Base-by-base conservation (phyloP, 106 monocot species). In the Dendrobium catenatum region DNA sequence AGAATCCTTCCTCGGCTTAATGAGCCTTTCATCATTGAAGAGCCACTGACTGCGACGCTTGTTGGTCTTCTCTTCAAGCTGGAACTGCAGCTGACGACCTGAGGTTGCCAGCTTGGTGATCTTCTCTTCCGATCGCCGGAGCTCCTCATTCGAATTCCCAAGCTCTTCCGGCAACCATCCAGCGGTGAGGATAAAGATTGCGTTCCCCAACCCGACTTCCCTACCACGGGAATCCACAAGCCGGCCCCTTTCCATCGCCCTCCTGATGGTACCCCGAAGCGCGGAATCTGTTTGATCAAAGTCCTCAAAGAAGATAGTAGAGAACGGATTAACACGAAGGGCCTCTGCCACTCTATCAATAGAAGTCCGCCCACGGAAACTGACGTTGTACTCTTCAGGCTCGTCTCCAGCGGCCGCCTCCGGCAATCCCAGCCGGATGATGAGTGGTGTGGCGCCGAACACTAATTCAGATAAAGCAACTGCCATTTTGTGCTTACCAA, bases 401-500 rank as follows among this genome's bases (percentile, higher is more conserved):
- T 84, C 86, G 8, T 81, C 73, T 19, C 61, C 81, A 15, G 66
- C 42, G 19, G 42, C 55, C 4, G 49, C 0, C n/a, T 20, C 16
- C 6, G 41, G 74, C 10, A 51, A 46, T 26, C 89, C 85, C 31
- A 90, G 80, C 13, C 70, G 72, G 4, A 93, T 56, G 8, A 49
- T 85, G n/a, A 87, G 64, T 0, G 97, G 92, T 56, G 76, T 80
- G 24, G 75, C 43, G 26, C 88, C 85, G 27, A 82, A 87, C 66
- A 94, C 77, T 4, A 94, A 80, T 76, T 98, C 94, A 1, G 97
- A 89, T 41, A 98, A 58, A 0, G 92, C 85, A 11, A 26, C 24
- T 4, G 92, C 97, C 97, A 98, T 94, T 79, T 89, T 94, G 80
- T 77, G 83, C 87, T 98, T 98, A 19, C 94, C 97, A 42, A 93